Percentiles rank a stretch among this genome's conserved stretches.
These are phyloP conservation scores for Coemansia sp. DNA, from an alignment of 192 early-diverging fungal species.

Conservation along the genomic window DNA sequence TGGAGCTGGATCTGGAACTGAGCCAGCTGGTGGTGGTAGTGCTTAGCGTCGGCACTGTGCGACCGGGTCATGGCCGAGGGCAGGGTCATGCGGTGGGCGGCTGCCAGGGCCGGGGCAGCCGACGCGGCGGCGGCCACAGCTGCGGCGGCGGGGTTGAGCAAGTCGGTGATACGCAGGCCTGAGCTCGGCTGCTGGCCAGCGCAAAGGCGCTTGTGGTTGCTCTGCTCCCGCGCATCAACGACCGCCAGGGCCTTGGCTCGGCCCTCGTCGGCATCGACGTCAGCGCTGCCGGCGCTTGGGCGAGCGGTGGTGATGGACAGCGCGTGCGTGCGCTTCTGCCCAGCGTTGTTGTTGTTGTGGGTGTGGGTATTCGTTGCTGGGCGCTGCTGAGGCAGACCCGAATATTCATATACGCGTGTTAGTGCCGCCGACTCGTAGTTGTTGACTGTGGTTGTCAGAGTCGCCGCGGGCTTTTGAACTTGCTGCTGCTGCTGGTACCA, in stretches of 20 bases:
- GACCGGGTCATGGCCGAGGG: conserved; percentile 41
- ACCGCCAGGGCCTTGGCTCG: background rate
- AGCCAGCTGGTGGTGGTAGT: conserved; percentile 37
- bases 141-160: conserved; percentile 47
- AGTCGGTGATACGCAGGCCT: conserved; percentile 54
- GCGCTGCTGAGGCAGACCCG: conserved; percentile 1
- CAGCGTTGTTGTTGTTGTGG: background rate
- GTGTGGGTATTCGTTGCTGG: conserved; percentile 5
- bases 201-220: conserved; percentile 9
- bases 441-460: conserved; percentile 1
- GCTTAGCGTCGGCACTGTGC: conserved; percentile 48
- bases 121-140: conserved; percentile 13
- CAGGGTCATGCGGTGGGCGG: conserved; percentile 44
- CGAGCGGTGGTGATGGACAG: background rate
- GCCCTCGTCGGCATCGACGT: background rate
- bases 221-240: background rate
- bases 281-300: background rate
- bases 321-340: conserved; percentile 17
- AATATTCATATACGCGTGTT: conserved; percentile 12
- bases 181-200: conserved; percentile 7
- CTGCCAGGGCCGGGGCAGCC: conserved; percentile 23
- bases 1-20: conserved; percentile 38
- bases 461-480: conserved; percentile 15
- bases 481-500: conserved; percentile 39
- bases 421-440: conserved; percentile 14